phyloP scores from a whole-genome alignment of 139 green algal species.

The Haematococcus lacustris region DNA sequence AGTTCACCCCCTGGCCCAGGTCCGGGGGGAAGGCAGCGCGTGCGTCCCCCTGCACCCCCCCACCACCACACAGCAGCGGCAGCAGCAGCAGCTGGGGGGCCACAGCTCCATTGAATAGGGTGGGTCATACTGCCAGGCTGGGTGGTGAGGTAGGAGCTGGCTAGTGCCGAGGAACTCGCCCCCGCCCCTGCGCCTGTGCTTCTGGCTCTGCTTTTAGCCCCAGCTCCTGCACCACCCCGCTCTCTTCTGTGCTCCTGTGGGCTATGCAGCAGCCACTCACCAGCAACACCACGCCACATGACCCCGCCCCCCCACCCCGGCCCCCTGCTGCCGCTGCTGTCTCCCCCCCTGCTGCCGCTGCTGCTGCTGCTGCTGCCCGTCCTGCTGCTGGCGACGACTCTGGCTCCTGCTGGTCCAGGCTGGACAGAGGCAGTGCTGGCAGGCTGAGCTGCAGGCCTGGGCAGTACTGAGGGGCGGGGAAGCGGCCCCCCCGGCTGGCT shows the following conservation, averaged over 20 bases:
- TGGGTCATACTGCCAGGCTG: not conserved
- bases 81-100: not conserved
- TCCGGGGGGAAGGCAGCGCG: constrained; percentile 29
- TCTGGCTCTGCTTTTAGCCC: not conserved
- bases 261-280: not conserved
- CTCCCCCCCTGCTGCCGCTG: not conserved
- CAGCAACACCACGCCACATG: constrained; percentile 4
- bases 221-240: not conserved
- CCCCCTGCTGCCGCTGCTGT: not conserved
- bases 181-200: not conserved
- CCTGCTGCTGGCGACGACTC: not conserved
- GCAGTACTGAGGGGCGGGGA: constrained; percentile 13
- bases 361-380: not conserved
- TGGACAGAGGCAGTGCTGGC: no score
- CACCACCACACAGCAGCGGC: not conserved
- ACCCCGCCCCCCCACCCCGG: not conserved
- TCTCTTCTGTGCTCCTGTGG: not conserved
- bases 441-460: not conserved
- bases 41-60: constrained; percentile 8
- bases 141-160: not conserved
- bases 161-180: no score
- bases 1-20: constrained; percentile 32
- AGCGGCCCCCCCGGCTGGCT: constrained; percentile 6
- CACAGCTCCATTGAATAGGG: not conserved
- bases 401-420: no score